Conservation (phyloP, 2,329 filamentous ascomycete species). For the Aureobasidium sp. region DNA sequence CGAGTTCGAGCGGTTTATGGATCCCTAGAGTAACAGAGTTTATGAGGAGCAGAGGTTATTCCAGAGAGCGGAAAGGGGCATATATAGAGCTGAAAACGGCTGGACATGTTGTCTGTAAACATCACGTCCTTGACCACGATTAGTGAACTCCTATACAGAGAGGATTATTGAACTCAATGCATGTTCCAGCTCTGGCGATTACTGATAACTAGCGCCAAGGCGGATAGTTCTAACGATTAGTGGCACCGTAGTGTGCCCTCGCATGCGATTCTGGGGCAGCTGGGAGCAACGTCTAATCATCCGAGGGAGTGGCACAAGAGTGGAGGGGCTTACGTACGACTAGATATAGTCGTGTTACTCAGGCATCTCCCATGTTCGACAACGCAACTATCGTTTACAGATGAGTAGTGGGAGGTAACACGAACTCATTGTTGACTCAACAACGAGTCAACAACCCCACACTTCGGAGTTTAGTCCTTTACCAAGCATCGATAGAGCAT, state of each 20-base stretch:
- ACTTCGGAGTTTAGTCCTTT: neutral
- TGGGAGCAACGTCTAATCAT: neutral
- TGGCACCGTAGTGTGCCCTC: neutral
- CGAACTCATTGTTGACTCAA: neutral
- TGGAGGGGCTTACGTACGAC: too few relatives aligned
- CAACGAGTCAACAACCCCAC: neutral
- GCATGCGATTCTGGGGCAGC: too few relatives aligned
- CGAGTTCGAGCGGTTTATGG: neutral
- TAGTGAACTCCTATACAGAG: neutral
- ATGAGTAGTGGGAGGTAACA: neutral
- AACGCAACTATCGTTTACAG: neutral
- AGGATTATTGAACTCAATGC: neutral
- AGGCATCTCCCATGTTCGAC: neutral
- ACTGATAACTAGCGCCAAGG: neutral
- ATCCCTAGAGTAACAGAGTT: neutral
- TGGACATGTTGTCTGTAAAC: neutral
- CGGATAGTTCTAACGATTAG: neutral
- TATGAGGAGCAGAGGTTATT: neutral
- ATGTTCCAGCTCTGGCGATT: neutral
- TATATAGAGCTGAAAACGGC: neutral
- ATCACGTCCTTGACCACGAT: neutral
- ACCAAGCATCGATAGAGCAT: neutral
- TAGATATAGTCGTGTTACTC: neutral
- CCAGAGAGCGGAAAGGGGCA: neutral
- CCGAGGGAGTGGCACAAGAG: too few relatives aligned